phyloP scores from a whole-genome alignment of 176 grass and related monocot genomes.

The Musa beccarii region DNA sequence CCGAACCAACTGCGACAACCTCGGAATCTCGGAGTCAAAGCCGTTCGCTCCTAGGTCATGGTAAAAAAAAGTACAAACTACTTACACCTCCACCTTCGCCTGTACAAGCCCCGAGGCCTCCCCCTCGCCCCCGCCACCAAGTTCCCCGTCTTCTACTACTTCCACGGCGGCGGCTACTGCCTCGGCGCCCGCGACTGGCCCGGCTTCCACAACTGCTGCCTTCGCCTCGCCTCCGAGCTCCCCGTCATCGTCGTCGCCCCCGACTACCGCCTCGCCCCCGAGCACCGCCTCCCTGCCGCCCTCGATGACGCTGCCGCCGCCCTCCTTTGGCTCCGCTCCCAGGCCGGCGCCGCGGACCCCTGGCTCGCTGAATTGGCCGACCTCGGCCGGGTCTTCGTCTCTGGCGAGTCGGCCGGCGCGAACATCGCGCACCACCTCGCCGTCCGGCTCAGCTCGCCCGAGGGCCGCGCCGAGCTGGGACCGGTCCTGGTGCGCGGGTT shows the following conservation, averaged over 20 bases:
- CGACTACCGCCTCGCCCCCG: slow-evolving; percentile 81
- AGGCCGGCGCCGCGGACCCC: slow-evolving; percentile 21
- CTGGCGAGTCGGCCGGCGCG: slow-evolving; percentile 76
- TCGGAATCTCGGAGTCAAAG: too few relatives aligned
- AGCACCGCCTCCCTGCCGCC: slow-evolving; percentile 65
- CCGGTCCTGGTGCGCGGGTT: slow-evolving; percentile 32
- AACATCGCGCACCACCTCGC: slow-evolving; percentile 72
- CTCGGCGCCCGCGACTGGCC: slow-evolving; percentile 19
- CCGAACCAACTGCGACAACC: too few relatives aligned
- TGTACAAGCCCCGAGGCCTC: slow-evolving; percentile 5
- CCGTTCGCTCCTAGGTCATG: too few relatives aligned
- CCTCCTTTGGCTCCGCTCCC: slow-evolving; percentile 37
- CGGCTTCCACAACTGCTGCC: slow-evolving; percentile 17
- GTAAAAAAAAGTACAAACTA: too few relatives aligned
- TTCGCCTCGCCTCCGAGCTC: slow-evolving; percentile 19
- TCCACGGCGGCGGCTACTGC: slow-evolving; percentile 23
- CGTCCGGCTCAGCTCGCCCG: slow-evolving; percentile 44
- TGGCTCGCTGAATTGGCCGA: slow-evolving; percentile 51
- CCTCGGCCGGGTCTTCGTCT: slow-evolving; percentile 45
- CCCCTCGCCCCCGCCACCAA: neutral
- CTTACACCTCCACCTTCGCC: slow-evolving; percentile 14
- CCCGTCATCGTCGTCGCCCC: slow-evolving; percentile 51
- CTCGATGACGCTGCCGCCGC: slow-evolving; percentile 36
- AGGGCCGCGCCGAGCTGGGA: slow-evolving; percentile 31
- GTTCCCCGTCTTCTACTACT: slow-evolving; percentile 14